phyloP scores from a whole-genome alignment of 345 rosid species.

The Bretschneidera sinensis region DNA sequence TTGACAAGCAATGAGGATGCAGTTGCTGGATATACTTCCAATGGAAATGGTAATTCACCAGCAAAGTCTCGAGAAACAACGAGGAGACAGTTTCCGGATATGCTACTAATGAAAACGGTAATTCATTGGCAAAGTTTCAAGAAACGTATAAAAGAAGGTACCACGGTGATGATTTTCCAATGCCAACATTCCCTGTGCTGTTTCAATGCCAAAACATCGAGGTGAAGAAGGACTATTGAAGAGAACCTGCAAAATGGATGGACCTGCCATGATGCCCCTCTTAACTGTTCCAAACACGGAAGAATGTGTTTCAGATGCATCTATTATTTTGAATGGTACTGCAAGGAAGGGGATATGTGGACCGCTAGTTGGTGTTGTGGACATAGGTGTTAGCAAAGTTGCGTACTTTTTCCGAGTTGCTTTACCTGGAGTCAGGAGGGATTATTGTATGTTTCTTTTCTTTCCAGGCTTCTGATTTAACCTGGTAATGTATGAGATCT shows the following conservation, averaged over 20 bases:
- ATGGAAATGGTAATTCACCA: slow-evolving; percentile 13
- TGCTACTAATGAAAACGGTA: slow-evolving; percentile 12
- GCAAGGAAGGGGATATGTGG: slow-evolving; percentile 47
- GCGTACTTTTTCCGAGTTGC: slow-evolving; percentile 70
- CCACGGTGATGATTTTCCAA: not conserved
- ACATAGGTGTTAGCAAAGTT: slow-evolving; percentile 53
- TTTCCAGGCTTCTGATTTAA: not conserved
- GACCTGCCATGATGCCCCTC: slow-evolving; percentile 19
- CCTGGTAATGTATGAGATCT: not conserved
- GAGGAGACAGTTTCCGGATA: slow-evolving; percentile 9
- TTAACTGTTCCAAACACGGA: slow-evolving; percentile 19
- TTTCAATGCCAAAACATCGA: not conserved
- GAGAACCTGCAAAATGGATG: slow-evolving; percentile 19
- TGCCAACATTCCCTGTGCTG: not conserved
- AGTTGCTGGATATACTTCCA: not conserved
- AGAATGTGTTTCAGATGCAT: slow-evolving; percentile 24
- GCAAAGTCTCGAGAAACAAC: slow-evolving; percentile 8
- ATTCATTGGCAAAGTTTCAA: slow-evolving; percentile 15
- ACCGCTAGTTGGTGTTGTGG: slow-evolving; percentile 58
- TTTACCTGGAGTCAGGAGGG: slow-evolving; percentile 57
- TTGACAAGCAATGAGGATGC: slow-evolving; percentile 1
- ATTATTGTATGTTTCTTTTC: slow-evolving; percentile 29
- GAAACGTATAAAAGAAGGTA: slow-evolving; percentile 14
- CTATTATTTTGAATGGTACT: slow-evolving; percentile 42
- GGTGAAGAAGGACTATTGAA: slow-evolving; percentile 6